Percentiles rank a stretch among this genome's conserved stretches.
Evolutionary conservation across 139 green algal species (phyloP).

Genomic region (Spirogloea muscicola): DNA sequence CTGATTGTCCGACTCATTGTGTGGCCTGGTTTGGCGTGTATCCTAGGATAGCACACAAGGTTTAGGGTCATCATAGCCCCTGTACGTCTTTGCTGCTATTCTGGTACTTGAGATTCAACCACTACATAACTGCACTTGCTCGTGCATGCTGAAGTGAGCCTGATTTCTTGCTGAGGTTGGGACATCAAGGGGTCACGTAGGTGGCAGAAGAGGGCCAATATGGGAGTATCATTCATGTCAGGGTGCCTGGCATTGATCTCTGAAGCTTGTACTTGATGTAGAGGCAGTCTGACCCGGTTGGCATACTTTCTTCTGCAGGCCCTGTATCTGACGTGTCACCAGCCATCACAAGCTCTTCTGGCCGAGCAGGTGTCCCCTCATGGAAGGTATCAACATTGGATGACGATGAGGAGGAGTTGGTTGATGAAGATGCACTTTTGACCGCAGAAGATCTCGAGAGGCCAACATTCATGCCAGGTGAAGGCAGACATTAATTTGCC

Average conservation of each 20-base stretch:
- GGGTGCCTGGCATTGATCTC: background rate
- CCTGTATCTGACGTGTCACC: background rate
- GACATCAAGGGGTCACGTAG: no score
- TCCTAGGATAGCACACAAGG: background rate
- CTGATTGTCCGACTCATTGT: no score
- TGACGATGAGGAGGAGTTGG: conserved; percentile 67
- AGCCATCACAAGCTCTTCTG: background rate
- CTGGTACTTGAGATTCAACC: background rate
- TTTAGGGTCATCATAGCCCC: background rate
- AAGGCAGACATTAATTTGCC: background rate
- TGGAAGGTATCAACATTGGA: background rate
- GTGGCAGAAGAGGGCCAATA: no score
- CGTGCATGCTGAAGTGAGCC: no score
- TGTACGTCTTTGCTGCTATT: background rate
- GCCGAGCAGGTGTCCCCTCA: background rate
- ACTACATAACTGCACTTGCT: no score
- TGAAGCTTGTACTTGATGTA: background rate
- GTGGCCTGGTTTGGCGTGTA: background rate
- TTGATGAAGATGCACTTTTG: conserved; percentile 91
- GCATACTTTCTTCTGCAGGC: background rate
- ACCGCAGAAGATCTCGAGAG: conserved; percentile 76
- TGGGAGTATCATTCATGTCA: no score
- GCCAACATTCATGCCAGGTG: conserved; percentile 17
- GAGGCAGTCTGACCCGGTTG: background rate
- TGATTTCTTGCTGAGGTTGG: no score